Base-by-base conservation (phyloP, 768 basidiomycete genomes). In the Postia placenta region DNA sequence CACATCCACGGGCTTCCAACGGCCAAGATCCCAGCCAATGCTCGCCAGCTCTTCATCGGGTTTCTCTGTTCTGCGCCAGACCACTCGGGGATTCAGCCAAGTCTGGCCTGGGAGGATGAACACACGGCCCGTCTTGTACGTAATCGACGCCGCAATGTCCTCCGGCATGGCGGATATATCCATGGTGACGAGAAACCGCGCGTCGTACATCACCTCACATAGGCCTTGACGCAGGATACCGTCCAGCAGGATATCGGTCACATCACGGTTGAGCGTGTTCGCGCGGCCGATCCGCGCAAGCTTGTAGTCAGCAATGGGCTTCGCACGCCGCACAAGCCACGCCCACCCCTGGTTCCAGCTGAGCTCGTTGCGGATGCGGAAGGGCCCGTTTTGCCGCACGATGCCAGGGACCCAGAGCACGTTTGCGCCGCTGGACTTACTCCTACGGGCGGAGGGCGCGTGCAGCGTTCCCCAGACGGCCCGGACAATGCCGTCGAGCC, bases 281-380 rank as follows among this genome's bases (percentile, higher is more conserved):
- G 50, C 43, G 12, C 61, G 49, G 17, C 58, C 63, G 5, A 53
- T 41, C 19, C 48, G 60, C n/a, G 50, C 48, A 53, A 1, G 58
- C 61, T 35, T 66, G 52, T 0, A 52, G 44, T 19, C 63, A 42
- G 17, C 54, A 63, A 23, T 55, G 2, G 76, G 77, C 1, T 83
- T 83, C 36, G 71, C 68, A 39, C 89, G 75, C 20, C 74, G 70
- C 14, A 77, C 83, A 4, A 88, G 59, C 87, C 88, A 90, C 23
- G 27, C 53, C 12, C 5, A 19, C 12, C 26, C 1, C 38, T 41
- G 50, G 19, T 53, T 52, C 4, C 12, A 30, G 25, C 37, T 23
- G 17, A 57, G 42, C 9, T n/a, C 35, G 14, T 45, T 33, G 36
- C 54, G 60, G 28, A 54, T 45, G 45, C 43, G 30, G 48, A 49